Evolutionary conservation across 371 early-diverging fungal genomes (phyloP).

Genomic region (Apophysomyces sp.): DNA sequence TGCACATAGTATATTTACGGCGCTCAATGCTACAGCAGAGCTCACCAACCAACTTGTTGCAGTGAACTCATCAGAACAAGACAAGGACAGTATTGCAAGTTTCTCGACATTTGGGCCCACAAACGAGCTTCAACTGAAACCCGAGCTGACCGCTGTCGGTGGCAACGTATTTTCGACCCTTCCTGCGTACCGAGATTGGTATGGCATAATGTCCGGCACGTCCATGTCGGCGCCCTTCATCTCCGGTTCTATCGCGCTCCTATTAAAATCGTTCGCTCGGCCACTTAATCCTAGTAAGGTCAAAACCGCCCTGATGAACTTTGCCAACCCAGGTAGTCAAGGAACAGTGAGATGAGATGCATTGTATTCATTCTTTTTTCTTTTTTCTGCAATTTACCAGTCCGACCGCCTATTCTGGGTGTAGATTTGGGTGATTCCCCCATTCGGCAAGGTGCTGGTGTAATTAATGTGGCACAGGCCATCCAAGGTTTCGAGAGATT

Average conservation of each 20-base stretch:
- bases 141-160: slow-evolving; percentile 69
- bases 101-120: slow-evolving; percentile 51
- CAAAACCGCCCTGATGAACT: slow-evolving; percentile 28
- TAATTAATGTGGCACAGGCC: slow-evolving; percentile 64
- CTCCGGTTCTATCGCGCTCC: slow-evolving; percentile 61
- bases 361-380: not conserved
- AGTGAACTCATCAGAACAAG: no score
- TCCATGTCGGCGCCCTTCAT: slow-evolving; percentile 66
- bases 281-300: slow-evolving; percentile 19
- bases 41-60: no score
- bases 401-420: slow-evolving; percentile 10
- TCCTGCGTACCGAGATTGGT: slow-evolving; percentile 34
- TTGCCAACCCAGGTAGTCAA: slow-evolving; percentile 34
- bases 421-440: slow-evolving; percentile 27
- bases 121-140: slow-evolving; percentile 43
- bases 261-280: slow-evolving; percentile 29
- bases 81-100: slow-evolving; percentile 14
- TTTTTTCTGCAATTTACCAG: not conserved
- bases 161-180: slow-evolving; percentile 69
- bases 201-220: slow-evolving; percentile 66
- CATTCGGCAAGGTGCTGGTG: slow-evolving; percentile 68
- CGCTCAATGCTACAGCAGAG: no score
- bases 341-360: slow-evolving; percentile 5
- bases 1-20: slow-evolving; percentile 12
- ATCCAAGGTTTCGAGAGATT: slow-evolving; percentile 43